Evolutionary conservation across 768 basidiomycete species (phyloP), one percentile per base, ranked within the genome.

Genomic region (Tulasnella sp.): DNA sequence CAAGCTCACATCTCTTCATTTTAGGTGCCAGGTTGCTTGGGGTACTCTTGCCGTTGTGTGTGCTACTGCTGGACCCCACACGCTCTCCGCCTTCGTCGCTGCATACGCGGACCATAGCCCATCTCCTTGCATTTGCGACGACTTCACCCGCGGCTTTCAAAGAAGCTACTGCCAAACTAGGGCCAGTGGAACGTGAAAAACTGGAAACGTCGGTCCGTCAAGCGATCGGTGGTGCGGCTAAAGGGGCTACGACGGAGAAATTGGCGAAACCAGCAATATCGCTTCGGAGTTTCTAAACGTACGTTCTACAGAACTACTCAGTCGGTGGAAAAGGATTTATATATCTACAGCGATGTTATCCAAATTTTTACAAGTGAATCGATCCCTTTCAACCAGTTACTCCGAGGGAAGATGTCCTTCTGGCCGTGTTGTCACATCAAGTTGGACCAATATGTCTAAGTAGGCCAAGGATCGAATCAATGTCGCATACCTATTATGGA

Each of bases 181-280:
- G 89, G 35, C 78, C 82, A 7, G 79, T 83, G 0, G 83, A 83
- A 6, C 82, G 88, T 62, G 87, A 89, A 64, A 80, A 85, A 29
- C 79, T 98, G 67, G 95, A 98, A 78, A 83, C 84, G 59, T 89
- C 90, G 0, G 86, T 97, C 66, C 85, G 95, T 74, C 88, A 89
- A 69, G 89, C 89, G 4, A 85, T 95, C 0, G 87, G 86, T 36
- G 84, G 85, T 4, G 36, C 41, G n/a, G n/a, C n/a, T n/a, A 77
- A 78, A 16, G 19, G n/a, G 1, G 73, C 74, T 12, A 35, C 77
- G 12, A 71, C 76, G 26, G 81, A 84, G 76, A 75, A 80, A 16
- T 75, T 82, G 5, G 77, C 82, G 14, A 91, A 90, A 78, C 91
- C 90, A 3, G 90, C 92, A 78, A 93, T 92, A 67, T 92, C 90